Evolutionary conservation across 305 asterid species (phyloP).

Genomic region (Solanum hybrid): DNA sequence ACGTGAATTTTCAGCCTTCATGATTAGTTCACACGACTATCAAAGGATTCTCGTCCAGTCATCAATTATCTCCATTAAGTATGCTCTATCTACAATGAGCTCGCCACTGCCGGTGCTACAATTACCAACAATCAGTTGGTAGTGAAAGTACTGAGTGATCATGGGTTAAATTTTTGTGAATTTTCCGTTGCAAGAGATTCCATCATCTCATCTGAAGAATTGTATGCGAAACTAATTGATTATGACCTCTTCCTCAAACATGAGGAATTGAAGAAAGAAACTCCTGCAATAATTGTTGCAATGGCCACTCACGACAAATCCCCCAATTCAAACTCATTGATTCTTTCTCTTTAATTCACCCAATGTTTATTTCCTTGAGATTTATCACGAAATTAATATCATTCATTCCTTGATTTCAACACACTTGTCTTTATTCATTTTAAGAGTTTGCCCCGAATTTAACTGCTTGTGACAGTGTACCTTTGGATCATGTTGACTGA

Average conservation of each 20-base stretch:
- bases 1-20: background rate
- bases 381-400: background rate
- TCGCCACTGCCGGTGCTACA: background rate
- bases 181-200: background rate
- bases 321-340: background rate
- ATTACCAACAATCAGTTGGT: background rate
- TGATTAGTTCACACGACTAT: background rate
- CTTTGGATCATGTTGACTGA: background rate
- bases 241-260: background rate
- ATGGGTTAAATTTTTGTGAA: background rate
- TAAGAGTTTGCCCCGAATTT: background rate
- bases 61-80: background rate
- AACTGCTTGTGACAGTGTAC: background rate
- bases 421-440: too few relatives aligned
- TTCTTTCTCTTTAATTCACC: background rate
- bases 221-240: background rate
- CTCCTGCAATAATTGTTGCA: background rate
- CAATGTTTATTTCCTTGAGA: background rate
- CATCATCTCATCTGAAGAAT: background rate
- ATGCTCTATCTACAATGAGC: background rate
- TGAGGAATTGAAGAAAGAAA: background rate
- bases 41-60: background rate
- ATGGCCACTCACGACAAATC: too few relatives aligned
- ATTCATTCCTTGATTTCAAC: background rate
- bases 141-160: background rate